Evolutionary conservation across 345 rosid species (phyloP).

Genomic region (Eucalyptus cloeziana): DNA sequence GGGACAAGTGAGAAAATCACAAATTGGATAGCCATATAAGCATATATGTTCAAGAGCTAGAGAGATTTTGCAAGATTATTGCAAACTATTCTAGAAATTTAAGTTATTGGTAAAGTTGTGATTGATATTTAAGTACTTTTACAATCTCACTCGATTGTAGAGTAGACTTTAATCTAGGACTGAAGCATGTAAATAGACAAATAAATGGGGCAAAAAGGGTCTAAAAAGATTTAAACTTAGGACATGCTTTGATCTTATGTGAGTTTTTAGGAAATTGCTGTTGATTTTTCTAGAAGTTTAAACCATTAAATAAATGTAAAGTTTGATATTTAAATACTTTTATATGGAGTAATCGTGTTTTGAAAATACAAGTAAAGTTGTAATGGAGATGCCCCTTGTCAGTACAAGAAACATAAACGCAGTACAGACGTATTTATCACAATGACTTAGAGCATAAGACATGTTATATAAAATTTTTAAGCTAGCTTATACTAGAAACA

Average conservation of each 20-base stretch:
- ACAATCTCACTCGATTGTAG: neutral
- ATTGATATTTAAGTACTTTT: too few relatives aligned
- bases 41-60: neutral
- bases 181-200: neutral
- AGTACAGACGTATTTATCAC: neutral
- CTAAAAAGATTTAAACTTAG: too few relatives aligned
- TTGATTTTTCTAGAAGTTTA: accelerated
- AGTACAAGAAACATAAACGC: neutral
- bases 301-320: accelerated
- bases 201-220: neutral
- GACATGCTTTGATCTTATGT: accelerated
- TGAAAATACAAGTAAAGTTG: neutral
- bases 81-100: accelerated
- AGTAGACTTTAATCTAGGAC: too few relatives aligned
- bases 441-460: too few relatives aligned
- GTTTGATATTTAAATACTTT: too few relatives aligned
- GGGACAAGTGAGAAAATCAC: neutral
- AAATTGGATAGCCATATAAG: neutral
- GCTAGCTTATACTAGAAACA: neutral
- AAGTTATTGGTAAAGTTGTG: too few relatives aligned
- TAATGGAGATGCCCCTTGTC: neutral
- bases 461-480: accelerated
- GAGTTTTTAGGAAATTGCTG: too few relatives aligned
- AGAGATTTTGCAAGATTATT: accelerated
- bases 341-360: neutral